Evolutionary conservation across 768 basidiomycete genomes (phyloP), one percentile per base, ranked within the genome.

Genomic region (Tulasnella sp.): DNA sequence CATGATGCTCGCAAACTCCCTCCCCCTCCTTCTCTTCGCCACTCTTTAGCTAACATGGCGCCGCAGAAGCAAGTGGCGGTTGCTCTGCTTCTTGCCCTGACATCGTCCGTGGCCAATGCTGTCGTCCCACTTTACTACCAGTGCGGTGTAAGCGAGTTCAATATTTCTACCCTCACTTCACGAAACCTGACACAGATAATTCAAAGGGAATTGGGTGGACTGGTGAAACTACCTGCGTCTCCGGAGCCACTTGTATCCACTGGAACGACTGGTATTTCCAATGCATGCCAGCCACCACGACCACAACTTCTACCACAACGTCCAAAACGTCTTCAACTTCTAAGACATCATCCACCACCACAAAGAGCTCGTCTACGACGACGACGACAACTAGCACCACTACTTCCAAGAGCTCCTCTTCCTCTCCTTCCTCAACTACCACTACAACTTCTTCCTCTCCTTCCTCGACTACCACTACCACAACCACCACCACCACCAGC

Each of bases 401-500:
- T 11, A 64, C 58, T n/a, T 49, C 49, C 19, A 49, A 49, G 22
- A 49, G 49, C 11, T 49, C 49, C 49, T 49, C 49, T 49, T 49
- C 49, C 58, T 64, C 58, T 64, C 42, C 42, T 42, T 42, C 42
- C 17, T 8, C 42, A 8, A 42, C 42, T 8, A 42, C 42, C 42
- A 42, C 42, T 42, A 42, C 42, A 17, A 42, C 42, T n/a, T n/a
- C n/a, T 17, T 8, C 42, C 42, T 8, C 42, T 42, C 58, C 58
- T 64, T 64, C 58, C 31, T 12, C 58, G 29, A 64, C 58, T 64
- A 64, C 25, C 75, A 39, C 45, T 58, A 76, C 71, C n/a, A 29
- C 42, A 36, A 77, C 72, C 38, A 72, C 45, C 34, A 67, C 52
- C 37, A 74, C 40, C 3, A 77, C 72, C 31, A 74, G 40, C 19